phyloP scores from a whole-genome alignment of 75 land plant genomes.

The Sequoia sempervirens region DNA sequence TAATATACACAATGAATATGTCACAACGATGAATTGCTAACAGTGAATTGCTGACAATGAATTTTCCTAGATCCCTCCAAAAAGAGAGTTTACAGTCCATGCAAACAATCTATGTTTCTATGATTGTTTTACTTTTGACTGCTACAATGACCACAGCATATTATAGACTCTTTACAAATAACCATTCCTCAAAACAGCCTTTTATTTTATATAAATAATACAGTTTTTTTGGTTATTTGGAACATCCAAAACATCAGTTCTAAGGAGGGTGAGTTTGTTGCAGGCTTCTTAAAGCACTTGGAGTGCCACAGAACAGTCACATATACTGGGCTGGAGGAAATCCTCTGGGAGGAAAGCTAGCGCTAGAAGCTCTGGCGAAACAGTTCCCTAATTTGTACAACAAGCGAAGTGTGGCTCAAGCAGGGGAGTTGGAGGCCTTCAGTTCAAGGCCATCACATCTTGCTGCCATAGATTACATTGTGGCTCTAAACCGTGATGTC shows the following conservation, averaged over 20 bases:
- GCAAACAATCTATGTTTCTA: no score
- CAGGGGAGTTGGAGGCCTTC: conserved; percentile 62
- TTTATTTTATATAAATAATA: no score
- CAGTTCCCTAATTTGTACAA: conserved; percentile 71
- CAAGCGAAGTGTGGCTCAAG: conserved; percentile 54
- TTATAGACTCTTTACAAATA: no score
- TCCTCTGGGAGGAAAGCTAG: conserved; percentile 64
- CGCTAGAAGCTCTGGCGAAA: conserved; percentile 50
- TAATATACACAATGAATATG: no score
- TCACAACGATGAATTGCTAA: no score
- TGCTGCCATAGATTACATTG: conserved; percentile 89
- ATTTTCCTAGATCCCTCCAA: no score
- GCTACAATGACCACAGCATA: no score
- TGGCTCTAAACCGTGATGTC: conserved; percentile 69
- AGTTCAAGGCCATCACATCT: conserved; percentile 56
- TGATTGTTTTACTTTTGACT: no score
- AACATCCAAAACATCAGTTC: neutral
- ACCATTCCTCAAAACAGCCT: no score
- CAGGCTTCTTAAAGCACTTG: conserved; percentile 62
- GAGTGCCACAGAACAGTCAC: conserved; percentile 50
- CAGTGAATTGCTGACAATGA: no score
- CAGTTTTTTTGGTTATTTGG: no score
- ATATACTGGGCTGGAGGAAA: conserved; percentile 84
- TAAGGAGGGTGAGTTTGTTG: neutral
- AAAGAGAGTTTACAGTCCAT: no score